Conservation (phyloP, 2,329 filamentous ascomycete species). For the Bipolaris gigantea region DNA sequence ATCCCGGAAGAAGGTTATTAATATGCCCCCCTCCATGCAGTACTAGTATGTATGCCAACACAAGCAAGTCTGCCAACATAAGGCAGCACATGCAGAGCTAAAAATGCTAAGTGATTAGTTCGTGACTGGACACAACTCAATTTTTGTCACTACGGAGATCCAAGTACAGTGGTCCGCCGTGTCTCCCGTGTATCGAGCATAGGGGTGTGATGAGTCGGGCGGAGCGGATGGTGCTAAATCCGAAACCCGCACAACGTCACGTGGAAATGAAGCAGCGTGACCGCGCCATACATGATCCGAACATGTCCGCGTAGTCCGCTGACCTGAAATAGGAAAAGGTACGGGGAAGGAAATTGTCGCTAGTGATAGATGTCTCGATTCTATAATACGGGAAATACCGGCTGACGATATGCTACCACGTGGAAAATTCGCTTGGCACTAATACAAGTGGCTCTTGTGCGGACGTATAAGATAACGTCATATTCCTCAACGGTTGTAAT, state of each 20-base stretch:
- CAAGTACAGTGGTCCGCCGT: background rate
- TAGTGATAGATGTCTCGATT: background rate
- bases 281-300: background rate
- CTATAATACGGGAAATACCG: background rate
- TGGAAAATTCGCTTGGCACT: background rate
- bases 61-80: too few species aligned
- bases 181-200: background rate
- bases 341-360: background rate
- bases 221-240: constrained; percentile 12
- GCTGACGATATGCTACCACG: background rate
- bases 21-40: too few species aligned
- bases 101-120: too few species aligned
- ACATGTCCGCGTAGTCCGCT: background rate
- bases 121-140: too few species aligned
- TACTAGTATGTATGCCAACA: too few species aligned
- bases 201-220: background rate
- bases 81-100: too few species aligned
- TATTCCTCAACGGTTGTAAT: too few species aligned
- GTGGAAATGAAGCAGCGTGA: background rate
- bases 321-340: background rate
- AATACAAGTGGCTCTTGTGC: background rate
- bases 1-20: too few species aligned
- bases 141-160: too few species aligned
- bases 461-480: too few species aligned
- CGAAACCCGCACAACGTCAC: constrained; percentile 5